These are phyloP conservation scores for Kazachstania africana DNA, from an alignment of 805 yeast species.

Conservation along the genomic window DNA sequence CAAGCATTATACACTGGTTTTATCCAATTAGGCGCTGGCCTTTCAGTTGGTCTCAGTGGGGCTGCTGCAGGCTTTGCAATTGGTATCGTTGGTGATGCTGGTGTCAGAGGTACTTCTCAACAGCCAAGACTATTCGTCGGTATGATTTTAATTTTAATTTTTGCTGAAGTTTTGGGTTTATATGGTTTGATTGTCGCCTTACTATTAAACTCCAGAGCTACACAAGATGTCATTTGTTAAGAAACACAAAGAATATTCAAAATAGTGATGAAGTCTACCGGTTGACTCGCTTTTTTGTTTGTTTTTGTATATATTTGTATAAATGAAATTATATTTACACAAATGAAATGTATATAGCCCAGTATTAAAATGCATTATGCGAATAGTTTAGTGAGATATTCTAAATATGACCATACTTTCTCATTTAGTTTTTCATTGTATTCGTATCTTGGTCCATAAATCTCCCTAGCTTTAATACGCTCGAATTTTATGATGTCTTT, in stretches of 20 bases:
- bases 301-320: not conserved
- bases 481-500: constrained; percentile 72
- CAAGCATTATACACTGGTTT: constrained; percentile 95
- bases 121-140: constrained; percentile 98
- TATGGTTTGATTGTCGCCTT: constrained; percentile 97
- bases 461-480: constrained; percentile 21
- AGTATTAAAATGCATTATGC: too few relatives aligned
- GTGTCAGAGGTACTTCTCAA: constrained; percentile 97
- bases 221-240: constrained; percentile 80
- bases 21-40: constrained; percentile 96
- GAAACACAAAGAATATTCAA: too few relatives aligned
- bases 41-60: constrained; percentile 93
- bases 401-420: constrained; percentile 14
- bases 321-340: too few relatives aligned
- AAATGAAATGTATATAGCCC: too few relatives aligned
- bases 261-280: too few relatives aligned
- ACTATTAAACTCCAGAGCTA: constrained; percentile 94
- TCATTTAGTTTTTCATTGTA: constrained; percentile 16
- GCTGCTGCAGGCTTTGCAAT: constrained; percentile 98
- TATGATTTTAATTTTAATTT: constrained; percentile 95
- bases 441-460: constrained; percentile 18
- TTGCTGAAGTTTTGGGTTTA: constrained; percentile 97
- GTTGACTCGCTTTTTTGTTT: not conserved
- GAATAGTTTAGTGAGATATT: too few relatives aligned
- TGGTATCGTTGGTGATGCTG: constrained; percentile 99